Evolutionary conservation across 441 rosid species (phyloP).

Genomic region (Aleurites moluccanus): DNA sequence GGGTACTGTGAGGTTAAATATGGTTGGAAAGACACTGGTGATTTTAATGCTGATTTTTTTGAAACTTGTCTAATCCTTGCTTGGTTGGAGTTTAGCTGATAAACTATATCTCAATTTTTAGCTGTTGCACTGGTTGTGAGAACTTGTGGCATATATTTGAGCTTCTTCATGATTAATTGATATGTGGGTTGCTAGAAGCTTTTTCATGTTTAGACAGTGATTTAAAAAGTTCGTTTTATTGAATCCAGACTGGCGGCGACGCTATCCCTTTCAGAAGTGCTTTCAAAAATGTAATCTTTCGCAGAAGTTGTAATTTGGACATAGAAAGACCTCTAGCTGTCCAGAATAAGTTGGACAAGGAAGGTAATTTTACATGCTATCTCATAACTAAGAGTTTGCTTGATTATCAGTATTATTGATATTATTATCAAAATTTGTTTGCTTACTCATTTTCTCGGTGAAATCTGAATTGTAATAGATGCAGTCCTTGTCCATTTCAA

Average conservation of each 20-base stretch:
- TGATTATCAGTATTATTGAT: not conserved
- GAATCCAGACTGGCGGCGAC: slow-evolving; percentile 76
- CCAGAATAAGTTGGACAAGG: slow-evolving; percentile 50
- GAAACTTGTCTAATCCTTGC: not conserved
- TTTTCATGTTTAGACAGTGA: slow-evolving; percentile 4
- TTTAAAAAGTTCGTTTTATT: slow-evolving; percentile 9
- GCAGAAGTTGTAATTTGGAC: slow-evolving; percentile 38
- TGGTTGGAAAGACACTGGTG: not conserved
- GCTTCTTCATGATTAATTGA: slow-evolving; percentile 5
- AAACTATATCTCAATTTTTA: not conserved
- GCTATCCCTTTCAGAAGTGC: slow-evolving; percentile 89
- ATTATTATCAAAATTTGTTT: slow-evolving; percentile 19
- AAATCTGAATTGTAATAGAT: slow-evolving; percentile 42
- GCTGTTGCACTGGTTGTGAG: not conserved
- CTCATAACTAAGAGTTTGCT: not conserved
- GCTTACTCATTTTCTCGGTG: slow-evolving; percentile 20
- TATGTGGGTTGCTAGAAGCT: slow-evolving; percentile 3
- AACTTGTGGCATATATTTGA: too few species aligned
- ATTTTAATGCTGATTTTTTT: not conserved
- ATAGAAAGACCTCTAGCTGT: slow-evolving; percentile 55
- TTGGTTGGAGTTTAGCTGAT: not conserved
- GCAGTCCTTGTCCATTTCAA: slow-evolving; percentile 69
- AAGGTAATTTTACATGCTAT: slow-evolving; percentile 43
- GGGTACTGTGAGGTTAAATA: not conserved
- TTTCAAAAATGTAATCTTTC: slow-evolving; percentile 88